Evolutionary conservation across 2,329 filamentous ascomycete species (phyloP).

Genomic region (Verticillium isaacii): DNA sequence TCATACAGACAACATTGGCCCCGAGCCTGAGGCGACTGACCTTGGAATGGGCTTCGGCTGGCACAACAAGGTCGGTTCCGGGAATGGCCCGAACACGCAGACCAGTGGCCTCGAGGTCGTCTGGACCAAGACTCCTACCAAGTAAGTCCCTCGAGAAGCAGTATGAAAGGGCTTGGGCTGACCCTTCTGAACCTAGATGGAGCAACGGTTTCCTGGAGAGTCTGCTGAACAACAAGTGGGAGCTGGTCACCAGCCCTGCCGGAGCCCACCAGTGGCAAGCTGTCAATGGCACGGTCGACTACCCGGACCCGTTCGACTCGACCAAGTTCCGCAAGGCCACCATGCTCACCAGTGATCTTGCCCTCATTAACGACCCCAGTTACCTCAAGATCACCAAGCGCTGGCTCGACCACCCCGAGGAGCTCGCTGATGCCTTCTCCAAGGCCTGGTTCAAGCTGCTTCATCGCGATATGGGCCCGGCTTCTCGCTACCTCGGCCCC

Average conservation of each 20-base stretch:
- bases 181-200: slow-evolving; percentile 38
- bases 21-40: slow-evolving; percentile 60
- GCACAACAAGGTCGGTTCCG: slow-evolving; percentile 57
- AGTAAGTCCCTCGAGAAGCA: slow-evolving; percentile 24
- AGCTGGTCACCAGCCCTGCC: slow-evolving; percentile 68
- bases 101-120: slow-evolving; percentile 74
- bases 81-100: slow-evolving; percentile 67
- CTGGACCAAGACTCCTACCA: slow-evolving; percentile 70
- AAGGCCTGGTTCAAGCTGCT: slow-evolving; percentile 80
- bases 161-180: background rate
- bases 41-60: slow-evolving; percentile 70
- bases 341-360: slow-evolving; percentile 73
- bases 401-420: slow-evolving; percentile 63
- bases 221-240: slow-evolving; percentile 75
- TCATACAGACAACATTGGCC: slow-evolving; percentile 52
- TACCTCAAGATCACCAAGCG: slow-evolving; percentile 73
- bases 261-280: slow-evolving; percentile 77
- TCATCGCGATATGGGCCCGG: slow-evolving; percentile 74
- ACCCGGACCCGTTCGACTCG: slow-evolving; percentile 66
- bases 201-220: slow-evolving; percentile 71
- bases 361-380: slow-evolving; percentile 63
- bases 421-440: slow-evolving; percentile 65
- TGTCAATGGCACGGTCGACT: slow-evolving; percentile 60
- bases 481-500: slow-evolving; percentile 66
- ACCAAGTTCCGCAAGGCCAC: slow-evolving; percentile 67